Base-by-base conservation (phyloP, 1,139 yeast species). In the Candida dubliniensis region DNA sequence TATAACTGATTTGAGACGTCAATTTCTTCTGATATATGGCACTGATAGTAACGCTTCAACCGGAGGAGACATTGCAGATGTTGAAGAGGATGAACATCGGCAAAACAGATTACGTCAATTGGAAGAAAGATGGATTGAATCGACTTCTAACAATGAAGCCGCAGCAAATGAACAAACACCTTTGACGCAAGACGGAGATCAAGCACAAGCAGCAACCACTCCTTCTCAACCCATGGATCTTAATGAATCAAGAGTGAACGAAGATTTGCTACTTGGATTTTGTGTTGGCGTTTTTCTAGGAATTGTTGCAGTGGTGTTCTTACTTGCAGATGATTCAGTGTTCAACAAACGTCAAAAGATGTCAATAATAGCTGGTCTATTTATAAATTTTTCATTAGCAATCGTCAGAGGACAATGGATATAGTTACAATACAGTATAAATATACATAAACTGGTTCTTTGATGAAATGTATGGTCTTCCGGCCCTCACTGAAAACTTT, bases 51-150 rank as follows among this genome's bases (percentile, higher is more conserved):
- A 45, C 40, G 37, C 44, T 8, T n/a, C 32, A 8, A 39, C 39
- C 8, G 45, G 42, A 8, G 45, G 43, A n/a, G 53, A 47, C 14
- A 71, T 70, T 38, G 57, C 64, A 45, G 75, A 70, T 57, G 55
- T 71, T 40, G 78, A 71, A 51, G 77, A 72, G 47, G 71, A 68
- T 43, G 77, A 73, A 45, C 54, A 51, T 27, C 52, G 69, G 23
- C 68, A 63, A 53, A 59, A 54, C 53, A 72, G 72, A 31, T 61
- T 79, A 5, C 61, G 89, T 41, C 85, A 83, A 50, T 63, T 89
- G 50, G 97, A 90, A 59, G 97, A 90, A 54, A 74, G 90, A 47
- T 90, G 96, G 96, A 87, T 90, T 48, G 95, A 90, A 56, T 82
- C 87, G 40, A 85, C 93, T 0, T 89, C 81, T 7, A 74, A 65